Conservation (phyloP, 768 basidiomycete genomes). For the Guyanaporus albipodus region DNA sequence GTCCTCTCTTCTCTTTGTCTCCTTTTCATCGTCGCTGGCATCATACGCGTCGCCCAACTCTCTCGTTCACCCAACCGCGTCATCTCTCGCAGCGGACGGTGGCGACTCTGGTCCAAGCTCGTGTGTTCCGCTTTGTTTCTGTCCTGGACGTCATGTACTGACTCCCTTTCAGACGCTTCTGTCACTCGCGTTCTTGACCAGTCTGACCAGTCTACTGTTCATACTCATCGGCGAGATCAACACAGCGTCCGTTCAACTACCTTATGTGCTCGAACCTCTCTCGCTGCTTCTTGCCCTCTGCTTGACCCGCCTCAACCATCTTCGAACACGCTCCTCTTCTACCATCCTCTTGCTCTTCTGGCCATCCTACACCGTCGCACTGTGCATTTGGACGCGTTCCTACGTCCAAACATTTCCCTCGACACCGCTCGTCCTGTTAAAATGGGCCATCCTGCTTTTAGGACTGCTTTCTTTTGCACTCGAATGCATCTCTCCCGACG, state of each 20-base stretch:
- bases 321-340: constrained; percentile 65
- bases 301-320: constrained; percentile 67
- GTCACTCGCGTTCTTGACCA: constrained; percentile 41
- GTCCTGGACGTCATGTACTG: background rate
- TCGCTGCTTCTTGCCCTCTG: constrained; percentile 45
- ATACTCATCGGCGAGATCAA: constrained; percentile 35
- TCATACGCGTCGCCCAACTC: constrained; percentile 37
- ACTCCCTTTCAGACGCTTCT: constrained; percentile 43
- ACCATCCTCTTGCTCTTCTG: constrained; percentile 76
- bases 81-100: constrained; percentile 45
- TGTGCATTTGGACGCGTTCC: constrained; percentile 62
- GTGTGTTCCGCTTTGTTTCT: constrained; percentile 40
- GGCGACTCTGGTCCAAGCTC: constrained; percentile 58
- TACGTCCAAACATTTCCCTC: constrained; percentile 32
- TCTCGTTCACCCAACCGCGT: constrained; percentile 22
- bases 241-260: constrained; percentile 42
- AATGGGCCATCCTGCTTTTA: constrained; percentile 39
- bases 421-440: constrained; percentile 40
- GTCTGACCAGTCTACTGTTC: constrained; percentile 41
- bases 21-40: constrained; percentile 40
- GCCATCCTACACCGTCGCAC: constrained; percentile 56
- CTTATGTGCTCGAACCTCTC: constrained; percentile 56
- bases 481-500: constrained; percentile 69
- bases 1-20: constrained; percentile 53
- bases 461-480: constrained; percentile 55